phyloP scores from a whole-genome alignment of 2,329 filamentous ascomycete species.

The Didymella pinodella region DNA sequence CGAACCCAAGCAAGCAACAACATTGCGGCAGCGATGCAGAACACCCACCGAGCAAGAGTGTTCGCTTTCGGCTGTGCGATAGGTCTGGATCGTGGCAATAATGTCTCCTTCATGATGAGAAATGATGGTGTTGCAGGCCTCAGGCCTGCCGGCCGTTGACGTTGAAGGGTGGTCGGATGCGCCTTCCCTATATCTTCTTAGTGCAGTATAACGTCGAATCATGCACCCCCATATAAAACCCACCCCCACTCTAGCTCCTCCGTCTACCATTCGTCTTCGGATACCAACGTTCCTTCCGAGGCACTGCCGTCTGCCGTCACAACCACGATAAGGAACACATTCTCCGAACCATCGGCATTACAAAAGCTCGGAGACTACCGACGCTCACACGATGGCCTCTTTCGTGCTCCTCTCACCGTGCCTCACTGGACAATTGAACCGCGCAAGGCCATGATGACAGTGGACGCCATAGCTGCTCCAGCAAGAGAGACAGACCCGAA shows the following conservation, averaged over 20 bases:
- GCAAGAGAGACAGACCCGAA: conserved; percentile 2
- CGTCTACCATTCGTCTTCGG: conserved; percentile 7
- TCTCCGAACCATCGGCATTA: conserved; percentile 16
- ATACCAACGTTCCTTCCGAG: conserved; percentile 4
- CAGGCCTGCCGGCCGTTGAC: not conserved
- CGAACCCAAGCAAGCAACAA: conserved; percentile 17
- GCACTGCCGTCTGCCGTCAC: conserved; percentile 5
- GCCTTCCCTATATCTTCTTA: conserved; percentile 9
- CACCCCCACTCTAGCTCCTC: conserved; percentile 14
- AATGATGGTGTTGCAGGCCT: conserved; percentile 1
- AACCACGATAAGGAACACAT: conserved; percentile 15
- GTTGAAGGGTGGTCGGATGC: conserved; percentile 9
- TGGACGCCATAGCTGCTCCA: conserved; percentile 4
- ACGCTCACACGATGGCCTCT: not conserved
- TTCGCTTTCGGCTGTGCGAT: not conserved
- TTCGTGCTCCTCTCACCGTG: not conserved
- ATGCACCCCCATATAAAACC: conserved; percentile 15
- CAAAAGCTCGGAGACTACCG: conserved; percentile 5
- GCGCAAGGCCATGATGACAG: not conserved
- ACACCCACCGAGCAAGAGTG: not conserved
- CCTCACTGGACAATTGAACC: not conserved
- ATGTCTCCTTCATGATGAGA: conserved; percentile 14
- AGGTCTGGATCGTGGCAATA: not conserved
- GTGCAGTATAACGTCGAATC: conserved; percentile 10
- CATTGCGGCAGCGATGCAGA: conserved; percentile 10